phyloP scores from a whole-genome alignment of 257 asterid genomes.

The Nicotiana knightiana region DNA sequence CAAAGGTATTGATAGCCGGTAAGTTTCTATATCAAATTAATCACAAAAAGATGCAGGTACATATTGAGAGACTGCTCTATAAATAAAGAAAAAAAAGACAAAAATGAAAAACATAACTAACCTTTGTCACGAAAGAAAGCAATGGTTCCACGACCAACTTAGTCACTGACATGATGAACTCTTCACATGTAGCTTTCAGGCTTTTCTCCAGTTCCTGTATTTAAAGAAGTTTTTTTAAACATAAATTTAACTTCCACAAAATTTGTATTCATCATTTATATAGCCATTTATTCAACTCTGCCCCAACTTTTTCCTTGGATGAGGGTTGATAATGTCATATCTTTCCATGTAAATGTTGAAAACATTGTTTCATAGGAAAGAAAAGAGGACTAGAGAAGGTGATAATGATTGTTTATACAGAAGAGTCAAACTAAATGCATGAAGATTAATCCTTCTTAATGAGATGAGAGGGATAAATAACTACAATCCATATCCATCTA shows the following conservation, averaged over 20 bases:
- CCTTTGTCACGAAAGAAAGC: conserved; percentile 96
- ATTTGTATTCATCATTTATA: neutral
- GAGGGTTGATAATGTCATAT: neutral
- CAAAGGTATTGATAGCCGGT: neutral
- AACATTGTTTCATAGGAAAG: neutral
- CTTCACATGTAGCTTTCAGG: conserved; percentile 95
- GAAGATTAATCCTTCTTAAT: neutral
- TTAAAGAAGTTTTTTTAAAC: conserved; percentile 10
- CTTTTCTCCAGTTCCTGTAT: conserved; percentile 93
- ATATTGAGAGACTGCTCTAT: neutral
- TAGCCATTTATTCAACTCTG: neutral
- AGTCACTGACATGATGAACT: conserved; percentile 94
- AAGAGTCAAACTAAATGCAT: conserved; percentile 1
- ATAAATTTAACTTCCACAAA: conserved; percentile 4
- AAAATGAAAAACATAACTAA: conserved; percentile 20
- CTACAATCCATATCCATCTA: neutral
- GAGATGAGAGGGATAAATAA: neutral
- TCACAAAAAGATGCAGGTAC: neutral
- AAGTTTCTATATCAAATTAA: neutral
- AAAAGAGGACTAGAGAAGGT: neutral
- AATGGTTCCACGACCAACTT: conserved; percentile 94
- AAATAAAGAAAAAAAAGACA: conserved; percentile 2
- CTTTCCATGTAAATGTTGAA: neutral
- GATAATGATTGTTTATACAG: neutral
- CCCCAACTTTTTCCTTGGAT: neutral